phyloP scores from a whole-genome alignment of 2,329 filamentous ascomycete genomes.

The Fusarium chlamydosporum region DNA sequence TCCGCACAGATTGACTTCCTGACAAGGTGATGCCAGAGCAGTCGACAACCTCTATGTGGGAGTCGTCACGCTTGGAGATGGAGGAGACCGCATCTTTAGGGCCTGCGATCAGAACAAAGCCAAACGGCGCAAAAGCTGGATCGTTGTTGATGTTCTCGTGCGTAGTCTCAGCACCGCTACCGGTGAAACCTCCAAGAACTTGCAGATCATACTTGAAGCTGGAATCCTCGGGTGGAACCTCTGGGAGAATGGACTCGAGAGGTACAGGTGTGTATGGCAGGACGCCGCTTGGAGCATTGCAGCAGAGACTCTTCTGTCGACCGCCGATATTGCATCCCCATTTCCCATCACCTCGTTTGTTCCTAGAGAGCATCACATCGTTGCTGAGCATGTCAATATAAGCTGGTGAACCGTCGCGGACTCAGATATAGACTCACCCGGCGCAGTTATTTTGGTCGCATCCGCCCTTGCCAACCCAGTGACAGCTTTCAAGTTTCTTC shows the following conservation, averaged over 20 bases:
- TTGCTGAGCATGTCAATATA: slow-evolving; percentile 7
- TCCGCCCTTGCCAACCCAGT: slow-evolving; percentile 11
- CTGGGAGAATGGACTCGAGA: slow-evolving; percentile 5
- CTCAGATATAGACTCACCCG: slow-evolving; percentile 3
- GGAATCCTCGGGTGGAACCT: slow-evolving; percentile 1
- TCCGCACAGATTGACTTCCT: neutral
- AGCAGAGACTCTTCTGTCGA: slow-evolving; percentile 8
- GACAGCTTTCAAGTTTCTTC: slow-evolving; percentile 12
- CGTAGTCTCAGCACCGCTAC: neutral
- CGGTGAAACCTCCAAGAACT: neutral
- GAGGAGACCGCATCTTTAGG: neutral
- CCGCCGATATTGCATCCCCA: neutral
- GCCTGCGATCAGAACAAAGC: neutral
- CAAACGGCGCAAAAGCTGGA: neutral
- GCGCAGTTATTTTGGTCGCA: slow-evolving; percentile 17
- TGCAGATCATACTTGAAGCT: slow-evolving; percentile 1
- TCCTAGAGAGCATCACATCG: slow-evolving; percentile 1
- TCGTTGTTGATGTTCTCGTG: neutral
- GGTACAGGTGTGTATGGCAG: slow-evolving; percentile 1
- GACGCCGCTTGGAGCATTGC: slow-evolving; percentile 4
- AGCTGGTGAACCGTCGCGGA: neutral
- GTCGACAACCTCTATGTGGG: neutral
- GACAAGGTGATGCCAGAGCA: neutral
- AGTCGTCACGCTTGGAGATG: neutral
- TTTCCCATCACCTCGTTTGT: neutral